Evolutionary conservation across 345 rosid species (phyloP), one percentile per base, ranked within the genome.

Genomic region (Aethionema arabicum): DNA sequence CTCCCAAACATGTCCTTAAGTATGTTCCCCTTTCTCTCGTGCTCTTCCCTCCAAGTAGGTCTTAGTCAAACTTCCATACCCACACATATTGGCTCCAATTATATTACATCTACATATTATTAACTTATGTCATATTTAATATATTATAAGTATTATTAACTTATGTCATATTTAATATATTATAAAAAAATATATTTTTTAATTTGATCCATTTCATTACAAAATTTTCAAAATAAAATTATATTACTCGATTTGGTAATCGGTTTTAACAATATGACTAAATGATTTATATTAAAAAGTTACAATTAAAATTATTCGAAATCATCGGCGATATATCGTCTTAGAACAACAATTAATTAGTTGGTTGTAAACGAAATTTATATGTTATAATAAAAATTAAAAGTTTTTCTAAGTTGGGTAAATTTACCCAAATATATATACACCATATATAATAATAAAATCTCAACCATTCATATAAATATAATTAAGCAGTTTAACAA

Each of bases 41-140:
- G 63, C 52, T 33, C 56, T 30, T 33, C 38, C 61, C 64, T 58
- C 39, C 65, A 57, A 57, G 65, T 50, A 43, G 60, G 16, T 8
- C 52, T 56, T 55, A 49, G 74, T 62, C 74, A 70, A 64, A 50
- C 48, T 57, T 56, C 32, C 44, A 51, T 45, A 51, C 61, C 69
- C 61, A 52, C 66, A 65, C 50, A 65, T 45, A 14, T 46, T 65
- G 70, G 50, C 61, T 58, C 66, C 74, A 70, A 57, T 63, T 63
- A 70, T 63, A 21, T 35, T 30, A 46, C 69, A 42, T 42, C 57
- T 48, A 44, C 62, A 69, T 32, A 43, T 59, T 32, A 29, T 4
- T 7, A 33, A 32, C 58, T 48, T 49, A 36, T 7, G 11, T 40
- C 13, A 38, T 0, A 11, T 12, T 43, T 37, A 21, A 38, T 32